phyloP scores from a whole-genome alignment of 352 stramenopile species.

The Phytophthora citricola region DNA sequence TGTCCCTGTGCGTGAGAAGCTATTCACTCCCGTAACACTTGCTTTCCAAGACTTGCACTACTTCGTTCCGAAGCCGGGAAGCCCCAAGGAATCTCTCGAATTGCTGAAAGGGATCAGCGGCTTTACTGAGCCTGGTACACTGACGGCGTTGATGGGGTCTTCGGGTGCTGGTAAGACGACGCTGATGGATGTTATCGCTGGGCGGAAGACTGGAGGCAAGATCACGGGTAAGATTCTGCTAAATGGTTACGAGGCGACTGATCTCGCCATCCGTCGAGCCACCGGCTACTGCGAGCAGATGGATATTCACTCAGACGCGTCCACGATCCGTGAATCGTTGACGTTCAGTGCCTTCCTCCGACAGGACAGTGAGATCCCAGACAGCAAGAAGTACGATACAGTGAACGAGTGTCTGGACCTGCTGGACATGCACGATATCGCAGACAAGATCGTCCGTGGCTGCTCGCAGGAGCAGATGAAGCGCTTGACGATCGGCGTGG shows the following conservation, averaged over 20 bases:
- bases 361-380: constrained; percentile 32
- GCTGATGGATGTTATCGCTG: constrained; percentile 20
- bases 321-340: constrained; percentile 79
- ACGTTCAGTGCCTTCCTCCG: constrained; percentile 35
- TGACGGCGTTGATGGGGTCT: constrained; percentile 89
- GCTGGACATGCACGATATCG: constrained; percentile 44
- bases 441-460: constrained; percentile 43
- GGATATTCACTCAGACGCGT: constrained; percentile 85
- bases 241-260: constrained; percentile 46
- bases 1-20: constrained; percentile 17
- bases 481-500: constrained; percentile 53
- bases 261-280: constrained; percentile 48
- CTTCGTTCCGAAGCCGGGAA: constrained; percentile 39
- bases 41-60: constrained; percentile 45
- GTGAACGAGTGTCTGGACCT: constrained; percentile 44
- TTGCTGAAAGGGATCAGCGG: constrained; percentile 65
- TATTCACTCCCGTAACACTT: constrained; percentile 37
- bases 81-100: constrained; percentile 35
- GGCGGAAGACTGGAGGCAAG: constrained; percentile 51
- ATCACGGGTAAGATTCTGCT: constrained; percentile 62
- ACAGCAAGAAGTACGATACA: constrained; percentile 41
- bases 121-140: constrained; percentile 46
- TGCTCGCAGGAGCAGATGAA: constrained; percentile 54
- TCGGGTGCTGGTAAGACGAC: constrained; percentile 47
- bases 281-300: constrained; percentile 77